These are phyloP conservation scores for Persicaria tinctoria DNA, from an alignment of 148 eudicot species.

Conservation along the genomic window DNA sequence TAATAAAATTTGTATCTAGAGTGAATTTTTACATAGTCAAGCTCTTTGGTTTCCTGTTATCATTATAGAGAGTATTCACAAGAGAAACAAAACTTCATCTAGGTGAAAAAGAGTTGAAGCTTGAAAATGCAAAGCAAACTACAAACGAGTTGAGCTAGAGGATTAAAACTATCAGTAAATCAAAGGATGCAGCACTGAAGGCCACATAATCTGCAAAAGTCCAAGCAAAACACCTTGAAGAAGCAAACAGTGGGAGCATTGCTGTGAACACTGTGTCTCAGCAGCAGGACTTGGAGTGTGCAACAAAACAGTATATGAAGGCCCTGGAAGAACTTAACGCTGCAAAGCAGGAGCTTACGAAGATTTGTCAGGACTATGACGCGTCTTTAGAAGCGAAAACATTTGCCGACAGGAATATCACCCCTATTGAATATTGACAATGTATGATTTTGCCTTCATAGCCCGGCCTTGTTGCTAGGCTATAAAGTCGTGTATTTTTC, in stretches of 20 bases:
- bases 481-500: too few relatives aligned
- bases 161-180: slow-evolving; percentile 34
- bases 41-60: not conserved
- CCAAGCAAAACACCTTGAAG: slow-evolving; percentile 42
- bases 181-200: slow-evolving; percentile 38
- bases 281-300: slow-evolving; percentile 40
- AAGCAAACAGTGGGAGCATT: slow-evolving; percentile 20
- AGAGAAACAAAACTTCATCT: slow-evolving; percentile 52
- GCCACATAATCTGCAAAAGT: slow-evolving; percentile 39
- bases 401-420: slow-evolving; percentile 26
- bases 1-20: not conserved
- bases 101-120: slow-evolving; percentile 49
- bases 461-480: too few relatives aligned
- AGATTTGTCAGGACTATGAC: slow-evolving; percentile 33
- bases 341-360: slow-evolving; percentile 53
- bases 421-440: too few relatives aligned
- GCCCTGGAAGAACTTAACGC: slow-evolving; percentile 48
- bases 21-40: not conserved
- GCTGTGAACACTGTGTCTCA: slow-evolving; percentile 22
- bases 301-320: slow-evolving; percentile 41
- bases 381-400: slow-evolving; percentile 31
- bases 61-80: slow-evolving; percentile 16
- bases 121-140: slow-evolving; percentile 30
- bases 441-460: too few relatives aligned
- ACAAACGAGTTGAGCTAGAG: slow-evolving; percentile 28